Evolutionary conservation across 352 stramenopile genomes (phyloP).

Genomic region (Phytophthora europaea): DNA sequence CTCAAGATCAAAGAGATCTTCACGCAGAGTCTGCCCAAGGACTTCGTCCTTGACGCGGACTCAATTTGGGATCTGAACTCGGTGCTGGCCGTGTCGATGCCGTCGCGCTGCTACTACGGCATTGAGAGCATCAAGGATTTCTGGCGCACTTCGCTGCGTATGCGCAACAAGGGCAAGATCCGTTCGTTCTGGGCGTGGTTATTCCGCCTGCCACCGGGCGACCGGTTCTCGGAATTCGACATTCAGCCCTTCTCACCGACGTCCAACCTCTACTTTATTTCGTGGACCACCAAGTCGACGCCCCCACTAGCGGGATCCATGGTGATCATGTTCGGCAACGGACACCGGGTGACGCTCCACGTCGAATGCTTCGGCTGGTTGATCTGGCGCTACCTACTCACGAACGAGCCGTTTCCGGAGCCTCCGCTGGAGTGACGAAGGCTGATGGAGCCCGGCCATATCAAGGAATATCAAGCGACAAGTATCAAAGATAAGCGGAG

Average conservation of each 20-base stretch:
- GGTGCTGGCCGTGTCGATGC: conserved; percentile 87
- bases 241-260: conserved; percentile 80
- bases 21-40: conserved; percentile 85
- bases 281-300: conserved; percentile 86
- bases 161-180: conserved; percentile 92
- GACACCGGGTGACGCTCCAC: conserved; percentile 85
- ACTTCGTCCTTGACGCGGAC: conserved; percentile 87
- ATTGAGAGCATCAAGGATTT: conserved; percentile 92
- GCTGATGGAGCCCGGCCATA: not conserved
- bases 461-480: not conserved
- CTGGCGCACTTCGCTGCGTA: conserved; percentile 84
- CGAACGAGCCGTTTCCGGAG: conserved; percentile 85
- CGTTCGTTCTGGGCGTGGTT: conserved; percentile 89
- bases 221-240: conserved; percentile 80
- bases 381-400: conserved; percentile 88
- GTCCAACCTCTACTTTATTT: conserved; percentile 87
- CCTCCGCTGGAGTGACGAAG: conserved; percentile 52
- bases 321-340: conserved; percentile 89
- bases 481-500: not conserved
- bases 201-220: conserved; percentile 77
- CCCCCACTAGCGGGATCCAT: conserved; percentile 78
- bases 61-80: conserved; percentile 90
- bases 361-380: conserved; percentile 89
- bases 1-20: conserved; percentile 92
- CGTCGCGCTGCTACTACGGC: conserved; percentile 87